These are phyloP conservation scores for Sporisorium exsertum DNA, from an alignment of 1,284 basidiomycete species.

Conservation along the genomic window DNA sequence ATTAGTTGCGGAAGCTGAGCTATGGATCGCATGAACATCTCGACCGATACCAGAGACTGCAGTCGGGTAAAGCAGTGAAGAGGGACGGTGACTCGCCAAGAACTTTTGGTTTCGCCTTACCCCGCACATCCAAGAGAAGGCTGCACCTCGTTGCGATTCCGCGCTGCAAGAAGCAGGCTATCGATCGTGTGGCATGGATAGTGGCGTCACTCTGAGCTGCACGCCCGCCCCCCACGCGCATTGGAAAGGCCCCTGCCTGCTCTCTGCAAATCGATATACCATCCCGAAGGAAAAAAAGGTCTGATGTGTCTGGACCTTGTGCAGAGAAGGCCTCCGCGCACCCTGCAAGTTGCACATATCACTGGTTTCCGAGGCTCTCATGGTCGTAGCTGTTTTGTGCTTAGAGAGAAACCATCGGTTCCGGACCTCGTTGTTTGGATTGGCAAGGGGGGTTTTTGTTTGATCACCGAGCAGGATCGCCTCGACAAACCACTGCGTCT, in stretches of 20 bases:
- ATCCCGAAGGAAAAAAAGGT: not conserved
- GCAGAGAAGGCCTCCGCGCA: too few species aligned
- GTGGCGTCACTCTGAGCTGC: too few species aligned
- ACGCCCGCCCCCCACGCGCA: too few species aligned
- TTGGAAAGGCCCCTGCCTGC: too few species aligned
- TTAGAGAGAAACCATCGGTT: not conserved
- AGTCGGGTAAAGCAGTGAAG: not conserved
- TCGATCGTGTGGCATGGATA: not conserved
- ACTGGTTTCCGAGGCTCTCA: not conserved
- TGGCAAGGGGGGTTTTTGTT: not conserved
- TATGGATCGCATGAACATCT: too few species aligned
- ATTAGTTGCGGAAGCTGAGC: too few species aligned
- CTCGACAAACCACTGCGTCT: not conserved
- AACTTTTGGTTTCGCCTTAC: slow-evolving; percentile 5
- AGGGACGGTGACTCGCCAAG: slow-evolving; percentile 1
- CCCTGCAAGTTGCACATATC: not conserved
- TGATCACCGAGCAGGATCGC: not conserved
- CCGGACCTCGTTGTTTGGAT: not conserved
- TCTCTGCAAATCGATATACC: too few species aligned
- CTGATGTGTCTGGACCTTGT: not conserved
- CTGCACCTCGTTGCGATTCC: not conserved
- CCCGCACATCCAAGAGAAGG: slow-evolving; percentile 6
- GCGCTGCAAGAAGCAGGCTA: not conserved
- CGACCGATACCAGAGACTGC: not conserved
- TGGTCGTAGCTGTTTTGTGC: too few species aligned